phyloP scores from a whole-genome alignment of 345 rosid species.

The Trapa incisa region DNA sequence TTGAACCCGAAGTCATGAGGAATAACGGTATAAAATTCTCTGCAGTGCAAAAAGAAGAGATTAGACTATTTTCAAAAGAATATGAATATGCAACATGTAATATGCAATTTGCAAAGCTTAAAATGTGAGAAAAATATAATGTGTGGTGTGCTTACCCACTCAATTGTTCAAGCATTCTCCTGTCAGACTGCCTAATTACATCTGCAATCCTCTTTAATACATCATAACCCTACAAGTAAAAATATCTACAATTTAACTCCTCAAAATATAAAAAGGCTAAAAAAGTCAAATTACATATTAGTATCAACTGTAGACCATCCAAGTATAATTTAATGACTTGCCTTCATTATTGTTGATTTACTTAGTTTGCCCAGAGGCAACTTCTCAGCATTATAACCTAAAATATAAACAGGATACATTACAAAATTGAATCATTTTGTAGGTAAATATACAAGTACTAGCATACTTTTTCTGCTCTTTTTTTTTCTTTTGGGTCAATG shows the following conservation, averaged over 20 bases:
- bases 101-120: not conserved
- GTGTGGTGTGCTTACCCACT: conserved; percentile 42
- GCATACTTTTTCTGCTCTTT: not conserved
- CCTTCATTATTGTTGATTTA: conserved; percentile 62
- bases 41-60: conserved; percentile 20
- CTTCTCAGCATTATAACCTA: conserved; percentile 77
- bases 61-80: not conserved
- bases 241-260: not conserved
- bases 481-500: not conserved
- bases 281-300: not conserved
- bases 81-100: not conserved
- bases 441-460: not conserved
- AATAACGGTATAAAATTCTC: conserved; percentile 80
- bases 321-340: conserved; percentile 4
- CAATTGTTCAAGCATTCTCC: conserved; percentile 49
- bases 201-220: conserved; percentile 67
- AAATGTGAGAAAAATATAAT: not conserved
- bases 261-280: too few species aligned
- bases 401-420: conserved; percentile 17
- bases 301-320: not conserved
- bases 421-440: not conserved
- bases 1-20: conserved; percentile 88
- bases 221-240: conserved; percentile 55
- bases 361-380: conserved; percentile 91
- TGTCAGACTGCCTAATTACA: conserved; percentile 33